These are phyloP conservation scores for Plasmodium relictum DNA, from an alignment of 169 alveolate genomes.

Conservation along the genomic window DNA sequence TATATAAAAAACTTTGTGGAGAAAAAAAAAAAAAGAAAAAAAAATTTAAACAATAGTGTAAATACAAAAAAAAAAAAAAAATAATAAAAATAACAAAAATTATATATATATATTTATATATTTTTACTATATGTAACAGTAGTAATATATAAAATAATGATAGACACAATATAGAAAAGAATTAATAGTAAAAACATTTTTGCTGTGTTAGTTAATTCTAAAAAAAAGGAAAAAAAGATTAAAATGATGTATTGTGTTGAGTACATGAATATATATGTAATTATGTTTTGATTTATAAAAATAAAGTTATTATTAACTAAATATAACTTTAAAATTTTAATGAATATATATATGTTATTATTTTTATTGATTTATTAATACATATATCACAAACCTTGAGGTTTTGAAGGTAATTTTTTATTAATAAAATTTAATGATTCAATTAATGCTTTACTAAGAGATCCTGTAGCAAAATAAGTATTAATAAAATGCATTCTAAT, in stretches of 20 bases:
- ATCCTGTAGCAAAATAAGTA: constrained; percentile 69
- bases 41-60: too few species aligned
- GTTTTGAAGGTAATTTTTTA: constrained; percentile 64
- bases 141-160: constrained; percentile 53
- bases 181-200: constrained; percentile 70
- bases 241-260: neutral
- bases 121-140: constrained; percentile 35
- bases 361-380: neutral
- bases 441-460: constrained; percentile 60
- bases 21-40: too few species aligned
- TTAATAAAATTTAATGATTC: constrained; percentile 41
- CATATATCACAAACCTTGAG: constrained; percentile 30
- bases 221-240: constrained; percentile 1
- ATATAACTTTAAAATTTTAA: too few species aligned
- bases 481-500: constrained; percentile 48
- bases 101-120: constrained; percentile 1
- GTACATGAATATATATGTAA: too few species aligned
- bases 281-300: too few species aligned
- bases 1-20: too few species aligned
- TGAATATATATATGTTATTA: neutral
- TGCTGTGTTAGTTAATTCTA: constrained; percentile 69
- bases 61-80: constrained; percentile 12
- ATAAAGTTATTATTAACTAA: too few species aligned
- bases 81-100: neutral
- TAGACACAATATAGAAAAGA: constrained; percentile 53